Conservation (phyloP, 2,329 filamentous ascomycete genomes). For the Cladosporium austrohemisphaericum region DNA sequence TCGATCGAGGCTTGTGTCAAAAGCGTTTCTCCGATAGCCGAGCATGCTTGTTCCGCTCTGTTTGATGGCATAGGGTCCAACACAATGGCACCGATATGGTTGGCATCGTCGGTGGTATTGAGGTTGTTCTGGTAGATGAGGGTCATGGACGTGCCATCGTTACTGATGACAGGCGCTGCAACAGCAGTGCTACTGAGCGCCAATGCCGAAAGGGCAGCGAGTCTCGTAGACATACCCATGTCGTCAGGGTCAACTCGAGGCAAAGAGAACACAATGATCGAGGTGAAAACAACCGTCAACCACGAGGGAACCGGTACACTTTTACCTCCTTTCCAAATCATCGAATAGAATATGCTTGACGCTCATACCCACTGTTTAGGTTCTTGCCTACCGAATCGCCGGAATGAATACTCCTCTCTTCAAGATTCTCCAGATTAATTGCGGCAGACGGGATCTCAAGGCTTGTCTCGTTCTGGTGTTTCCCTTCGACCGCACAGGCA, state of each 20-base stretch:
- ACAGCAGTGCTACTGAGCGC: constrained; percentile 11
- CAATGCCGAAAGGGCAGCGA: constrained; percentile 16
- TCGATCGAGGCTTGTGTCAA: constrained; percentile 42
- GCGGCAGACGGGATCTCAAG: constrained; percentile 8
- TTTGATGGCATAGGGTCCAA: constrained; percentile 42
- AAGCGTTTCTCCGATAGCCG: constrained; percentile 46
- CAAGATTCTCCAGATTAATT: constrained; percentile 4
- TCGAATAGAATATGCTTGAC: background rate
- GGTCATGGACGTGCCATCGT: constrained; percentile 45
- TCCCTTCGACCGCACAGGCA: constrained; percentile 18
- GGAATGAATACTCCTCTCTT: constrained; percentile 3
- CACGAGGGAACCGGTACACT: constrained; percentile 1
- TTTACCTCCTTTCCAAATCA: constrained; percentile 6
- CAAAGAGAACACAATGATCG: constrained; percentile 9
- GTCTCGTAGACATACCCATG: constrained; percentile 9
- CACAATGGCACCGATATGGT: constrained; percentile 51
- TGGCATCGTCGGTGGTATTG: constrained; percentile 51
- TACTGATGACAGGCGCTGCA: constrained; percentile 23
- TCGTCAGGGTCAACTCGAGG: background rate
- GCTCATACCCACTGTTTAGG: background rate
- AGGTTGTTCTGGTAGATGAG: constrained; percentile 54
- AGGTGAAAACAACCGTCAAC: constrained; percentile 6
- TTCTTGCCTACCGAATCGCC: background rate
- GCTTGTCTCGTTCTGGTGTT: constrained; percentile 8
- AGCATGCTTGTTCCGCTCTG: constrained; percentile 44